A percentile compares a stretch with the other conserved stretches of the same genome.
Evolutionary conservation across 2,329 filamentous ascomycete species (phyloP).

Genomic region (Phyllosticta citriasiana): DNA sequence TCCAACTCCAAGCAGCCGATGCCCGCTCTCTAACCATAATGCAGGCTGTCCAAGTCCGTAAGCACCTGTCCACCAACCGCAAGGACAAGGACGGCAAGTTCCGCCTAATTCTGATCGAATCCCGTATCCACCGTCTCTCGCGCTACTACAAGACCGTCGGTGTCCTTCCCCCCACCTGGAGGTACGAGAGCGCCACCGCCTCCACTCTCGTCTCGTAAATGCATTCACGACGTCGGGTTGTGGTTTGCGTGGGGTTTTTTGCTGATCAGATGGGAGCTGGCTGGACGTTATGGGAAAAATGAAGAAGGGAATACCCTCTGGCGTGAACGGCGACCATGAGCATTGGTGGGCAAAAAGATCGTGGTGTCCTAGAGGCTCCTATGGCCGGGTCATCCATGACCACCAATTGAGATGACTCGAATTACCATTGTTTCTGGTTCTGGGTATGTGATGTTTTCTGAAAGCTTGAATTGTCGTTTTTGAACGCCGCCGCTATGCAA

Average conservation of each 20-base stretch:
- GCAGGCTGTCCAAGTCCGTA: conserved; percentile 93
- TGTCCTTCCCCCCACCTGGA: conserved; percentile 83
- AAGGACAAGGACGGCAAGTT: conserved; percentile 99
- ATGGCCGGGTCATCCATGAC: background rate
- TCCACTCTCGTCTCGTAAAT: conserved; percentile 84
- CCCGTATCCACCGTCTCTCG: conserved; percentile 98
- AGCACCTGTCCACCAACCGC: conserved; percentile 99
- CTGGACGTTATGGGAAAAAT: background rate
- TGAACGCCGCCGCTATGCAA: conserved; percentile 13
- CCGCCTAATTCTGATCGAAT: conserved; percentile 99
- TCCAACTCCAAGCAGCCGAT: background rate
- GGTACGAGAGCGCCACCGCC: conserved; percentile 96
- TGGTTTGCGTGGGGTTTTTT: background rate
- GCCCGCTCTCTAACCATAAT: background rate
- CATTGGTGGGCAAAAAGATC: background rate
- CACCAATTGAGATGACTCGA: background rate
- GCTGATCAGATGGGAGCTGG: background rate
- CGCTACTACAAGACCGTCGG: conserved; percentile 98
- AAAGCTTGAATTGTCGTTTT: background rate
- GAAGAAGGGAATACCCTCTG: background rate
- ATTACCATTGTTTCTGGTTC: conserved; percentile 6
- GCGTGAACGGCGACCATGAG: background rate
- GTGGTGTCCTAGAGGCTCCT: background rate
- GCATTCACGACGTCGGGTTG: conserved; percentile 6
- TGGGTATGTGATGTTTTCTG: background rate